Conservation (phyloP, 257 asterid species). For the Craterostigma plantagineum region DNA sequence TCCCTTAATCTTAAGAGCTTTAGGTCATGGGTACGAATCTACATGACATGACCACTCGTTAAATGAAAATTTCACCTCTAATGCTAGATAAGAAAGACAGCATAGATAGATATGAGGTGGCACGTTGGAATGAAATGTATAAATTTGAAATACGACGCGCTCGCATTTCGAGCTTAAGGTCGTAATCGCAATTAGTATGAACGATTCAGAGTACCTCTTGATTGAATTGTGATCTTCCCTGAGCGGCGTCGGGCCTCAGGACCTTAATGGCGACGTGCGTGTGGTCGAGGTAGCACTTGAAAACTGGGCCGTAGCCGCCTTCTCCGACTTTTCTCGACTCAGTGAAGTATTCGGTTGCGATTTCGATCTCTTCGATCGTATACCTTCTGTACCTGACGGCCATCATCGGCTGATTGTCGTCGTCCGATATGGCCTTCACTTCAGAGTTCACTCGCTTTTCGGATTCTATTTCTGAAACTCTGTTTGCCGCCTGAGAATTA, state of each 20-base stretch:
- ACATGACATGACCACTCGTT: no score
- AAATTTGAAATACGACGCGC: no score
- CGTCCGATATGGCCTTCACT: conserved; percentile 10
- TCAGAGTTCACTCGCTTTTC: conserved; percentile 18
- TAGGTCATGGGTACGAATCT: no score
- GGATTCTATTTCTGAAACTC: conserved; percentile 17
- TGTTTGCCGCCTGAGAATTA: conserved; percentile 19
- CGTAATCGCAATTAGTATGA: no score
- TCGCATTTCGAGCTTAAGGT: no score
- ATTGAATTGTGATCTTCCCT: conserved; percentile 1
- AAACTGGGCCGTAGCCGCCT: conserved; percentile 4
- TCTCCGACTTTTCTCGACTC: conserved; percentile 1
- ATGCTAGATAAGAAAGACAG: no score
- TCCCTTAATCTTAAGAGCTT: no score
- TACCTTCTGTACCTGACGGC: background rate
- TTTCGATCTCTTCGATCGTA: conserved; percentile 3
- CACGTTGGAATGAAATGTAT: no score
- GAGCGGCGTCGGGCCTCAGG: conserved; percentile 4
- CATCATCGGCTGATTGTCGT: conserved; percentile 4
- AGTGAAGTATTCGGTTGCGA: conserved; percentile 2
- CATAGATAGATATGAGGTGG: no score
- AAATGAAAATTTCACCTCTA: no score
- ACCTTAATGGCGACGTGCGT: conserved; percentile 3
- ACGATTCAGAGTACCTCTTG: background rate
- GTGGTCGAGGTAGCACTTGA: conserved; percentile 3